These are phyloP conservation scores for Claviceps cyperi DNA, from an alignment of 2,329 filamentous ascomycete species.

Conservation along the genomic window DNA sequence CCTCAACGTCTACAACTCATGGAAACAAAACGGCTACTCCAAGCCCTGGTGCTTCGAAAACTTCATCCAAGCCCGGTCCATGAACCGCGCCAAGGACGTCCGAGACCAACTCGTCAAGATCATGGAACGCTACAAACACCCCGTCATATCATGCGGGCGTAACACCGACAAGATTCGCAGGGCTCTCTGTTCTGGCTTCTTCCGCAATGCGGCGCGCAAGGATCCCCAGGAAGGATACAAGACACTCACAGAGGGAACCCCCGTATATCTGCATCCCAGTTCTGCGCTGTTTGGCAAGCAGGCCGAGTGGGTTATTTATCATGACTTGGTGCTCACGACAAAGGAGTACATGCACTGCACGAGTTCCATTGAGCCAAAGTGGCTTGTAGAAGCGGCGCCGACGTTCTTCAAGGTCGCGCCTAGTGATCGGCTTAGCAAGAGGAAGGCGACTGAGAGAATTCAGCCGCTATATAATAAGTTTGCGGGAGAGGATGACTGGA, in stretches of 20 bases:
- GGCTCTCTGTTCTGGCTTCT: conserved; percentile 85
- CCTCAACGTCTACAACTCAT: conserved; percentile 93
- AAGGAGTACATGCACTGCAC: conserved; percentile 98
- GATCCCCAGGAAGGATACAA: conserved; percentile 96
- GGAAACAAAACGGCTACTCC: conserved; percentile 72
- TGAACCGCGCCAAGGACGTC: conserved; percentile 82
- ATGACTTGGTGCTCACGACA: conserved; percentile 78
- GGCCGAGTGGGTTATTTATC: conserved; percentile 91
- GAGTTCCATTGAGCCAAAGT: conserved; percentile 85
- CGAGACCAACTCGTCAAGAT: conserved; percentile 84
- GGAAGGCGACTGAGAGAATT: conserved; percentile 88
- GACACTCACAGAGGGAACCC: conserved; percentile 87
- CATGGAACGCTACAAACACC: conserved; percentile 80
- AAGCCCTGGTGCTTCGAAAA: conserved; percentile 95
- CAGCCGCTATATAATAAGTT: conserved; percentile 92
- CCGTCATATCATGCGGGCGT: conserved; percentile 69
- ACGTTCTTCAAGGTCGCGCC: conserved; percentile 97
- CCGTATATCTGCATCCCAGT: conserved; percentile 85
- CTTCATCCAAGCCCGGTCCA: conserved; percentile 84
- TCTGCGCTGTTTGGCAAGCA: conserved; percentile 91
- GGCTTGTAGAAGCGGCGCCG: conserved; percentile 89
- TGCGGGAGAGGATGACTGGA: conserved; percentile 87
- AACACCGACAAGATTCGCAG: conserved; percentile 79
- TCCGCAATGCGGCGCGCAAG: conserved; percentile 87
- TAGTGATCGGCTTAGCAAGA: conserved; percentile 72